Conservation (phyloP, 78 protist species). For the Capsaspora owczarzaki region DNA sequence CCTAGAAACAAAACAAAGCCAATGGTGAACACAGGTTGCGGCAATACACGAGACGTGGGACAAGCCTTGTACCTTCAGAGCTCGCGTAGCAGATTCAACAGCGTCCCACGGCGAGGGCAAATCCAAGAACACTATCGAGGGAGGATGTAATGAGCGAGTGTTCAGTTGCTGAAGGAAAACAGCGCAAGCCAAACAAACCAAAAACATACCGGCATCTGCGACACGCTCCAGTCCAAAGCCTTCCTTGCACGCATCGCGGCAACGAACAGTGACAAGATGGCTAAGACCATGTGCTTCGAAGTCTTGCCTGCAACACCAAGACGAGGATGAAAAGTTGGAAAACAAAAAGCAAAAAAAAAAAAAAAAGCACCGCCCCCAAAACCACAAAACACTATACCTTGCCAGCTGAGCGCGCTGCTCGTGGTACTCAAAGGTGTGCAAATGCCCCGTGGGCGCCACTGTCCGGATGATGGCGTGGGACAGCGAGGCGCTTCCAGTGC, state of each 20-base stretch:
- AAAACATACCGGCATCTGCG: slow-evolving; percentile 3
- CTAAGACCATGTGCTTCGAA: slow-evolving; percentile 2
- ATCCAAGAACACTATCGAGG: slow-evolving; percentile 47
- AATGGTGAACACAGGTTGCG: too few relatives aligned
- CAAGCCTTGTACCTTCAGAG: background rate
- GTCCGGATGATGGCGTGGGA: slow-evolving; percentile 43
- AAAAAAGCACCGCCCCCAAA: background rate
- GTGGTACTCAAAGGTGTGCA: slow-evolving; percentile 71
- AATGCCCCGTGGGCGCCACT: slow-evolving; percentile 47
- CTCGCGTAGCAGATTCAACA: background rate
- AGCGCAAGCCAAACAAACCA: background rate
- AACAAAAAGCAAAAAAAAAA: background rate
- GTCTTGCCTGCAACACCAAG: background rate
- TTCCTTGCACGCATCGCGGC: background rate
- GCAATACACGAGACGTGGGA: too few relatives aligned
- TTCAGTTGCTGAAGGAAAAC: background rate
- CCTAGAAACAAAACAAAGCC: too few relatives aligned
- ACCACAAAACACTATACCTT: background rate
- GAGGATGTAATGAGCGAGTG: background rate
- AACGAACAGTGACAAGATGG: background rate
- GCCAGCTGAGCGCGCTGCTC: slow-evolving; percentile 44
- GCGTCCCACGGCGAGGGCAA: slow-evolving; percentile 65
- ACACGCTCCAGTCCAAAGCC: slow-evolving; percentile 11
- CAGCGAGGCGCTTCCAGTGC: slow-evolving; percentile 74
- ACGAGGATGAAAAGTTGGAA: too few relatives aligned